Evolutionary conservation across 305 asterid species (phyloP).

Genomic region (Stenogyne calaminthoides): DNA sequence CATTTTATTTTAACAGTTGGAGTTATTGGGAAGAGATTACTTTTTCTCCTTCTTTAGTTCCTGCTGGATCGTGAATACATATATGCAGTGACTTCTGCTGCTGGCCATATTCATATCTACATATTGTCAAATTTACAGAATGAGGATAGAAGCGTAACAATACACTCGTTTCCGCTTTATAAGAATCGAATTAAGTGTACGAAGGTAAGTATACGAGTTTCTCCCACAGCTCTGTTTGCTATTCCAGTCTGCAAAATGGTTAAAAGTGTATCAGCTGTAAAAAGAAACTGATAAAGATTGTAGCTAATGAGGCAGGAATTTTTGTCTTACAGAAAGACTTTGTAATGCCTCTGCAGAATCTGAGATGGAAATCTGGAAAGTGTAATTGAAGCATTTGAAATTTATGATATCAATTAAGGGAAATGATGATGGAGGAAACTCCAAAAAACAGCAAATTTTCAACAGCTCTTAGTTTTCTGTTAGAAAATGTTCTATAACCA

Average conservation of each 20-base stretch:
- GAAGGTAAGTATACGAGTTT: constrained; percentile 70
- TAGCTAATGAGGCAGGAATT: constrained; percentile 16
- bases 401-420: constrained; percentile 7
- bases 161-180: not conserved
- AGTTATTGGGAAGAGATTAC: constrained; percentile 35
- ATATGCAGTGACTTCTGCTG: constrained; percentile 91
- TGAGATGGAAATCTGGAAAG: constrained; percentile 58
- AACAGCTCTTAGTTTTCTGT: not conserved
- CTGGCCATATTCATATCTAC: constrained; percentile 87
- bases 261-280: constrained; percentile 23
- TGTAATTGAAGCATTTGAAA: constrained; percentile 26
- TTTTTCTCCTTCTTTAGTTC: constrained; percentile 59
- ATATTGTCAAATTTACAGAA: constrained; percentile 35
- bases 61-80: constrained; percentile 60
- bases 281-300: constrained; percentile 15
- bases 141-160: constrained; percentile 3
- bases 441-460: not conserved
- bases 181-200: constrained; percentile 4
- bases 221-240: constrained; percentile 90
- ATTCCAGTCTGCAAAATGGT: constrained; percentile 64
- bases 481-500: not conserved
- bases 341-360: constrained; percentile 63
- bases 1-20: constrained; percentile 14
- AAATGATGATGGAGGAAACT: not conserved
- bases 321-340: constrained; percentile 67